Base-by-base conservation (phyloP, 495 filamentous ascomycete species). In the Penicillium pulvis region DNA sequence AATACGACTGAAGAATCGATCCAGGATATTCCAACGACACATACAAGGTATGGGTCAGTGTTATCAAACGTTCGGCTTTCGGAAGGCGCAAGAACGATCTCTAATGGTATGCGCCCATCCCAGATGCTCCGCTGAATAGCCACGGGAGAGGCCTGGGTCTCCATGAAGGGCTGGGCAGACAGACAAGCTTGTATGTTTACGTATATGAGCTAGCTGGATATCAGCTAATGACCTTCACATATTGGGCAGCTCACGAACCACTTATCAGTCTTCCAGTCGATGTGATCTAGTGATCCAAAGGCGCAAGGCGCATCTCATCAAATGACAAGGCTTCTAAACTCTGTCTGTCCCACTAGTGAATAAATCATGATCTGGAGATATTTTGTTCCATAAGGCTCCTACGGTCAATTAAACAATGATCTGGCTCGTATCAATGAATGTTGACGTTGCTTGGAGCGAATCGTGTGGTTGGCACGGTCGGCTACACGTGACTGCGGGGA, bases 41-140 rank as follows among this genome's bases (percentile, higher is more conserved):
- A 45, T 77, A 84, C 81, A 39, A 85, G 63, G 58, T 83, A 85
- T 42, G 80, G 74, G 55, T 84, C 81, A 14, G 80, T 78, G 53
- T 82, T 64, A 53, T 85, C 80, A 58, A 75, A 85, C 3, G 64
- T 74, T 39, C 82, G 76, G 54, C 81, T 83, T 65, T 85, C 82
- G 11, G 76, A 78, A 43, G 82, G 74, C 28, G 78, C 77, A 4
- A 85, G 69, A 6, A 64, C 70, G 56, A 85, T 82, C 52, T 82
- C 73, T 44, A 85, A 61, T 1, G 82, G 80, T 28, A 85, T 69
- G 8, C 68, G 71, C 17, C 82, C 82, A 10, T 77, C 66, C 82
- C 82, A 85, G 53, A 84, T 64, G 10, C 58, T 68, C 55, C 71
- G 72, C 51, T 83, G 82, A 42, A 84, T 75, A 26, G 63, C 64